Evolutionary conservation across 2,329 filamentous ascomycete genomes (phyloP).

Genomic region (Alternaria alternata): DNA sequence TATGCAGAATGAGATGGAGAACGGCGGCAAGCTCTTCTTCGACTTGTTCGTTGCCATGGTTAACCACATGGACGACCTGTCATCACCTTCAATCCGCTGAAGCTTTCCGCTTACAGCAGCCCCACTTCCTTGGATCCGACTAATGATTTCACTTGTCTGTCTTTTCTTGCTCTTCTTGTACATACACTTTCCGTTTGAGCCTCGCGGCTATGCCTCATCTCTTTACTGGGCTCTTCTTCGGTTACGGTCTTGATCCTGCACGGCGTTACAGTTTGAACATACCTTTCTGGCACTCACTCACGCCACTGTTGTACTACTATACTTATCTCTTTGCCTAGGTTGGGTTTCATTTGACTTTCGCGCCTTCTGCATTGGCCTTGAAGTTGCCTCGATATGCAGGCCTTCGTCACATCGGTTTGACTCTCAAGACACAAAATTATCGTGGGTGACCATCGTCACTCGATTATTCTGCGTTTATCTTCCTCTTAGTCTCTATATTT

Average conservation of each 20-base stretch:
- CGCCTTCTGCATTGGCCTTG: not conserved
- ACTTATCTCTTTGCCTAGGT: not conserved
- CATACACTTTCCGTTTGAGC: slow-evolving; percentile 6
- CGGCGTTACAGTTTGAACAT: not conserved
- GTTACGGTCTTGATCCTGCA: not conserved
- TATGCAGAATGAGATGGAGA: slow-evolving; percentile 95
- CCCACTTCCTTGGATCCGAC: slow-evolving; percentile 24
- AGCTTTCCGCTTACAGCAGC: slow-evolving; percentile 11
- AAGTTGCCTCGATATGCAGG: slow-evolving; percentile 1
- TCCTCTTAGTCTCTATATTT: not conserved
- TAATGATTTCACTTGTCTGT: not conserved
- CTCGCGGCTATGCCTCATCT: slow-evolving; percentile 6
- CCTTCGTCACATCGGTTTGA: not conserved
- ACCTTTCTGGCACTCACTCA: slow-evolving; percentile 2
- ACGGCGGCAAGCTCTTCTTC: slow-evolving; percentile 87
- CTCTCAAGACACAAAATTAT: not conserved
- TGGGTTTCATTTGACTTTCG: not conserved
- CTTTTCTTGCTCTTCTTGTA: slow-evolving; percentile 3
- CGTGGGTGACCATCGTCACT: not conserved
- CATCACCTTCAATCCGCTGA: slow-evolving; percentile 8
- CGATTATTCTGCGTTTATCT: not conserved
- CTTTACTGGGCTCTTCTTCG: not conserved
- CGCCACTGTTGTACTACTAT: slow-evolving; percentile 8
- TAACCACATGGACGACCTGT: slow-evolving; percentile 72
- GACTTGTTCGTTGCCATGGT: slow-evolving; percentile 92